Evolutionary conservation across 805 yeast species (phyloP).

Genomic region (Candida pseudofarinosa): DNA sequence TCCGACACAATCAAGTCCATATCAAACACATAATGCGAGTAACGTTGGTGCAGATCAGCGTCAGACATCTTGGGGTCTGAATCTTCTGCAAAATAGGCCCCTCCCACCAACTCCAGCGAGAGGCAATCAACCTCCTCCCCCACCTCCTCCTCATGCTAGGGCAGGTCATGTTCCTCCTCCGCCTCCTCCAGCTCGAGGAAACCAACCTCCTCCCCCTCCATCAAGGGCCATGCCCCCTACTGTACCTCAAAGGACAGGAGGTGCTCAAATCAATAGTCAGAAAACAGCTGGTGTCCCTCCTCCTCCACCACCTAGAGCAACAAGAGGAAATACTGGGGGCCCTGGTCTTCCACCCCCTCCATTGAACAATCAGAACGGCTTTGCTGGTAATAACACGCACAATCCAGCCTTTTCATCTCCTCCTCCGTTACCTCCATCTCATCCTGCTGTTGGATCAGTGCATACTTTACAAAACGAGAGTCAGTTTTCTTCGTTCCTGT

Average conservation of each 20-base stretch:
- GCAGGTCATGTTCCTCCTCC: slow-evolving; percentile 16
- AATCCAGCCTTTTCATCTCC: slow-evolving; percentile 12
- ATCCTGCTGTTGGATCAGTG: slow-evolving; percentile 12
- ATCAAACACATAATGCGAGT: slow-evolving; percentile 1
- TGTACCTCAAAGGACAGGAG: slow-evolving; percentile 13
- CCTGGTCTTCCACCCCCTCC: slow-evolving; percentile 21
- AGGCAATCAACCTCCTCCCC: slow-evolving; percentile 11
- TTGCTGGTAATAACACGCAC: slow-evolving; percentile 3
- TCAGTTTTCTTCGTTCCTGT: background rate
- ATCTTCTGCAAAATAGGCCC: slow-evolving; percentile 11
- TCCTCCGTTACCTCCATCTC: slow-evolving; percentile 19
- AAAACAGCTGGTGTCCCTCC: slow-evolving; percentile 20
- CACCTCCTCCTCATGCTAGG: slow-evolving; percentile 17
- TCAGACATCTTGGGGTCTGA: slow-evolving; percentile 15
- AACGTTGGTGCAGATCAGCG: slow-evolving; percentile 14
- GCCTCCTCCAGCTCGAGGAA: slow-evolving; percentile 14
- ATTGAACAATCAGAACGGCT: slow-evolving; percentile 4
- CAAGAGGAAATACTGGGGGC: slow-evolving; percentile 19
- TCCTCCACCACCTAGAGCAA: slow-evolving; percentile 28
- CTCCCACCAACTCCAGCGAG: slow-evolving; percentile 14
- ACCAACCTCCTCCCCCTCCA: slow-evolving; percentile 22
- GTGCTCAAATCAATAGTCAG: slow-evolving; percentile 1
- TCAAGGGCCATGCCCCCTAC: slow-evolving; percentile 12
- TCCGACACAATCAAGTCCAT: slow-evolving; percentile 1
- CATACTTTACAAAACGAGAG: background rate